phyloP scores from a whole-genome alignment of 202 grass and related monocot species.

The Setaria italica region DNA sequence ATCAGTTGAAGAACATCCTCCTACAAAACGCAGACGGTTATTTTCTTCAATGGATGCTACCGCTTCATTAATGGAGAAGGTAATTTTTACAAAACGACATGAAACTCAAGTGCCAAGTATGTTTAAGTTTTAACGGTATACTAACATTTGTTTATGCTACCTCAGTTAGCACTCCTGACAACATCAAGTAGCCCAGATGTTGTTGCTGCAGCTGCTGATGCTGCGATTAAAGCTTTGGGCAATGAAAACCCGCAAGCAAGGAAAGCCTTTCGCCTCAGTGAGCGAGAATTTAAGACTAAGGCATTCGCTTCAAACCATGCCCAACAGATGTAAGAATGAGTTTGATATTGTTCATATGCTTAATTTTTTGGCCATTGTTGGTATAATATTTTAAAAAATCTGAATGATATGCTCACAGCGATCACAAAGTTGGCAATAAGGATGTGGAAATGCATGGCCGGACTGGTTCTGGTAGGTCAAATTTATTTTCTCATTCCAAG shows the following conservation, averaged over 20 bases:
- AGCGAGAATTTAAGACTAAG: constrained; percentile 63
- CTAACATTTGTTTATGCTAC: constrained; percentile 50
- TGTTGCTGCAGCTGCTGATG: constrained; percentile 75
- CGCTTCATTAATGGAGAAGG: constrained; percentile 84
- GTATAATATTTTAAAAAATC: neutral
- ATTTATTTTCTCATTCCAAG: constrained; percentile 15
- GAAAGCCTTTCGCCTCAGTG: constrained; percentile 63
- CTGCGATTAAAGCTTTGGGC: constrained; percentile 65
- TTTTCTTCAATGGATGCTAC: constrained; percentile 62
- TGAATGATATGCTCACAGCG: constrained; percentile 44
- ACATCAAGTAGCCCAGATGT: constrained; percentile 62
- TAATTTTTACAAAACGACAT: constrained; percentile 37
- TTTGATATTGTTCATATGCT: constrained; percentile 34
- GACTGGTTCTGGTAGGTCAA: constrained; percentile 41
- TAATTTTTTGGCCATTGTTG: constrained; percentile 26
- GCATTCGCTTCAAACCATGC: constrained; percentile 56
- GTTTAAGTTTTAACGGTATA: constrained; percentile 26
- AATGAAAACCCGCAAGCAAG: constrained; percentile 69
- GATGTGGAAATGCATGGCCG: constrained; percentile 38
- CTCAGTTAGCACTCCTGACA: constrained; percentile 78
- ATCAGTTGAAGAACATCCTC: constrained; percentile 61
- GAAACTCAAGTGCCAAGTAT: neutral
- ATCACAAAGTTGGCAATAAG: constrained; percentile 32
- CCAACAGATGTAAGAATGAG: constrained; percentile 54
- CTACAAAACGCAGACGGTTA: constrained; percentile 64